Percentiles rank a stretch among this genome's conserved stretches.
These are phyloP conservation scores for Tuber borchii DNA, from an alignment of 495 filamentous ascomycete genomes.

Conservation along the genomic window DNA sequence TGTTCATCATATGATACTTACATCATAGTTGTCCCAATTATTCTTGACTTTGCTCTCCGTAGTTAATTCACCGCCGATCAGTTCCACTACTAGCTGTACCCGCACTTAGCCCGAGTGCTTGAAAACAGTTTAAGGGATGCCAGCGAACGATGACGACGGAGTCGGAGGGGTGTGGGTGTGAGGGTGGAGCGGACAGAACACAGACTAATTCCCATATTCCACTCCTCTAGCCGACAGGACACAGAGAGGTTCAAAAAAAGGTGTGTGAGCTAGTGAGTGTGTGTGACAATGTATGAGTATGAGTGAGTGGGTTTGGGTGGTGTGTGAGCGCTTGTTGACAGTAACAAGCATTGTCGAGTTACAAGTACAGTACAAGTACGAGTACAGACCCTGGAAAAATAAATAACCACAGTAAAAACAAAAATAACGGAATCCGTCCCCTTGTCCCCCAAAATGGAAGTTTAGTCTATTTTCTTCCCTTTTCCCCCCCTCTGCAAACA, in stretches of 20 bases:
- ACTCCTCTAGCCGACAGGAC: neutral
- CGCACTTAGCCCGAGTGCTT: too few relatives aligned
- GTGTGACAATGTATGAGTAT: constrained; percentile 4
- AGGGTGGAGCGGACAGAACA: constrained; percentile 10
- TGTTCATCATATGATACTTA: too few relatives aligned
- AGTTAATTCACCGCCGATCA: too few relatives aligned
- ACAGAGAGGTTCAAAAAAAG: constrained; percentile 4
- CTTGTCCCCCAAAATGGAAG: neutral
- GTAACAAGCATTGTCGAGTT: neutral
- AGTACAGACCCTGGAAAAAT: too few relatives aligned
- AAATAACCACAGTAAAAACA: neutral
- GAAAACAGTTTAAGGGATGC: too few relatives aligned
- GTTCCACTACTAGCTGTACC: too few relatives aligned
- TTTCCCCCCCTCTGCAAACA: neutral
- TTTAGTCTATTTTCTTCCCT: neutral
- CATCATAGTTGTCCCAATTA: too few relatives aligned
- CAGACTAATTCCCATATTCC: neutral
- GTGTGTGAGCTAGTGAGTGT: neutral
- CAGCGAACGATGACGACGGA: constrained; percentile 36
- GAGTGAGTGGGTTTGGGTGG: neutral
- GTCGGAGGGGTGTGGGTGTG: constrained; percentile 16
- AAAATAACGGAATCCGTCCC: neutral
- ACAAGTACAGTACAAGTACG: too few relatives aligned
- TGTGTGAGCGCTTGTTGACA: neutral
- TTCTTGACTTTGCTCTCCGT: too few relatives aligned